Base-by-base conservation (phyloP, 352 stramenopile genomes). In the Phytopythium helicoides region DNA sequence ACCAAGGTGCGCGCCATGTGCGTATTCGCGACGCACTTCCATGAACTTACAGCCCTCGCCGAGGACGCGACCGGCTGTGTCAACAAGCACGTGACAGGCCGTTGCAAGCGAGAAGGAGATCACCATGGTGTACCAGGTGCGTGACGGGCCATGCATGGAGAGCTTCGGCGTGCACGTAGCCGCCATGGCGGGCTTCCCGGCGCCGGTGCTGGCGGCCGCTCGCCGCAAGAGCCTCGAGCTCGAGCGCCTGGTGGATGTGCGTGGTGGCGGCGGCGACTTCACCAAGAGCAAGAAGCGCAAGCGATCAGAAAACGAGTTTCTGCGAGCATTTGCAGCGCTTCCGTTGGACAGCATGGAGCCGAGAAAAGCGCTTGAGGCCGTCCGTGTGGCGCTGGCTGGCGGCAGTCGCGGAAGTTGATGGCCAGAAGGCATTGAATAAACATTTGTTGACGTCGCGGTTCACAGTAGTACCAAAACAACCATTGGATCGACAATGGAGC, bases 151-250 rank as follows among this genome's bases (percentile, higher is more conserved):
- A 6, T 99, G 97, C 76, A 87, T 98, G 59, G 88, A 99, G 71
- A 98, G 88, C 58, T 99, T 99, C 72, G 97, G 97, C 46, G 98
- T 99, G 49, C 95, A 99, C 68, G 97, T 99, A 16, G 97, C 97
- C 9, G 85, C 97, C 54, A 97, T 99, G 85, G 97, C 96, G 14
- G 86, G 95, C 47, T 99, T 99, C 56, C 97, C 97, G 5, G 16
- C 51, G 6, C 70, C 73, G 3, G 95, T 99, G 22, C 94, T 99
- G 52, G 69, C 73, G 28, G 92, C 93, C 64, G 97, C 97, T 51
- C 96, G 95, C 58, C 75, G 78, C 35, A 99, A 98, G 75, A 97
- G 95, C 25, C 75, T 81, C 6, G 88, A 98, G 59, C 83, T 99
- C n/a, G 96, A 99, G 74, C 66, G 66, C 18, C 81, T 91, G 37